Conservation (phyloP, 176 grass and related monocot genomes). For the Saccharum officinarum region DNA sequence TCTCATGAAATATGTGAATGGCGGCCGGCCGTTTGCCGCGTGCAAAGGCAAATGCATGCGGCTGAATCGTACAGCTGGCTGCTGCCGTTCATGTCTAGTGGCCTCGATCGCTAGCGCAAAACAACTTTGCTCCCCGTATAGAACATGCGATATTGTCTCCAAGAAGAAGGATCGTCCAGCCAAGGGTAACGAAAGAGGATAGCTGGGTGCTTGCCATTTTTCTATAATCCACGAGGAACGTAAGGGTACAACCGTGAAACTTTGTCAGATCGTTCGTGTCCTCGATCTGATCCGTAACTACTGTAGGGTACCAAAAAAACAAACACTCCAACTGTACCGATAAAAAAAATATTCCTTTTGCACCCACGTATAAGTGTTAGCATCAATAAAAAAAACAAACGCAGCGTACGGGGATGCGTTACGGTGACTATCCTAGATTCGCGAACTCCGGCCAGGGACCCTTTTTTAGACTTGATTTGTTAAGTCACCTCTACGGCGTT, state of each 20-base stretch:
- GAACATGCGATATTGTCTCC: constrained; percentile 1
- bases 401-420: neutral
- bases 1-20: neutral
- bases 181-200: no score
- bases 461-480: neutral
- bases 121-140: neutral
- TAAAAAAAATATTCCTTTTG: neutral
- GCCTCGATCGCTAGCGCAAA: neutral
- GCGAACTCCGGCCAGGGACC: no score
- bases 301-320: neutral
- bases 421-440: neutral
- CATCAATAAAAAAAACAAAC: neutral
- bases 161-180: neutral
- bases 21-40: neutral
- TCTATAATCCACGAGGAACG: neutral
- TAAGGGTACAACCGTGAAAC: neutral
- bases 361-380: neutral
- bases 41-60: neutral
- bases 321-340: neutral
- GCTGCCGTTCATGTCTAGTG: neutral
- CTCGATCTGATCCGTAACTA: neutral
- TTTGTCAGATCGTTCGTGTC: neutral
- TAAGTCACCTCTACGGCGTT: neutral
- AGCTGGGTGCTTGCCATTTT: neutral
- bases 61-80: neutral